phyloP scores from a whole-genome alignment of 371 early-diverging fungal species.

The Chytridiales sp. region DNA sequence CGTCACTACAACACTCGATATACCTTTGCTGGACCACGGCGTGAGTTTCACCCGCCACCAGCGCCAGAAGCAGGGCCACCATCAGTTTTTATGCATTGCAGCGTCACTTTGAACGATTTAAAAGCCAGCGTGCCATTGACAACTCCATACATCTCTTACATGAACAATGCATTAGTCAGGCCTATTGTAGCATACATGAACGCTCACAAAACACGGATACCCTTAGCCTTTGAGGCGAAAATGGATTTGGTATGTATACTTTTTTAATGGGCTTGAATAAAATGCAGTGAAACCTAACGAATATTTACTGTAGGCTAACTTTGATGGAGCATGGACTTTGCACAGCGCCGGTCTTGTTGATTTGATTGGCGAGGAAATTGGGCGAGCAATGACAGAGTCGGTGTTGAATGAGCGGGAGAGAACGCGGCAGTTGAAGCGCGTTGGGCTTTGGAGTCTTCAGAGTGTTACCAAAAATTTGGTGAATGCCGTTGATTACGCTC shows the following conservation, averaged over 20 bases:
- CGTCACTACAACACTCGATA: conserved; percentile 15
- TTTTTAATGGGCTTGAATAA: background rate
- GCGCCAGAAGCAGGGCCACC: conserved; percentile 2
- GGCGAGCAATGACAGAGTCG: conserved; percentile 74
- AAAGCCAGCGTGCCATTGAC: conserved; percentile 84
- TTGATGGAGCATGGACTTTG: conserved; percentile 91
- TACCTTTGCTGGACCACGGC: background rate
- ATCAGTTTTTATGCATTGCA: conserved; percentile 43
- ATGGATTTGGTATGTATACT: conserved; percentile 63
- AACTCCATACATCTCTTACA: conserved; percentile 63
- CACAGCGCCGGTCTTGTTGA: conserved; percentile 81
- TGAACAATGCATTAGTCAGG: conserved; percentile 78
- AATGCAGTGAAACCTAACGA: background rate
- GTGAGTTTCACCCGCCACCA: background rate
- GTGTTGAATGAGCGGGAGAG: conserved; percentile 84
- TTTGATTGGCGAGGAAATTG: conserved; percentile 77
- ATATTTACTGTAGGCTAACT: conserved; percentile 58
- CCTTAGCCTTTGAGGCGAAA: conserved; percentile 75
- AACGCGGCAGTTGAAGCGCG: conserved; percentile 75
- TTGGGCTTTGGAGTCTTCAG: conserved; percentile 81
- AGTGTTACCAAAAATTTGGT: conserved; percentile 71
- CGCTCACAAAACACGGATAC: conserved; percentile 79
- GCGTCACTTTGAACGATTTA: conserved; percentile 83
- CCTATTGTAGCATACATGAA: conserved; percentile 96
- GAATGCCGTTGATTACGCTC: conserved; percentile 72